Evolutionary conservation across 257 asterid species (phyloP).

Genomic region (Knoxia roxburghii): DNA sequence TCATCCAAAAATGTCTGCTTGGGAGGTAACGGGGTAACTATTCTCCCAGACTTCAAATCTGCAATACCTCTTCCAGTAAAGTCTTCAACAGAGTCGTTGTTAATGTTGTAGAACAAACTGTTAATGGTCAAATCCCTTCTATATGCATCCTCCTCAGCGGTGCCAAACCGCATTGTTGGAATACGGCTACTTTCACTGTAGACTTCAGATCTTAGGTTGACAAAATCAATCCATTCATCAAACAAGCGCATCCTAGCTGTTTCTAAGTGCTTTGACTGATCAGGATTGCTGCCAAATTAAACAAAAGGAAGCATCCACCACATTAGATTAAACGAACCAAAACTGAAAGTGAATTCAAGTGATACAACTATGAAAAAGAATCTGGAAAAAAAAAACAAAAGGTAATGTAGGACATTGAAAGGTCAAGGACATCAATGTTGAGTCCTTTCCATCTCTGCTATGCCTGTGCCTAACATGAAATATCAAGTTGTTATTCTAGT

Average conservation of each 20-base stretch:
- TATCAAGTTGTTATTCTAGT: background rate
- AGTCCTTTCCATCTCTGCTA: background rate
- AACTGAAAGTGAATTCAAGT: background rate
- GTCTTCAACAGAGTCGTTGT: constrained; percentile 69
- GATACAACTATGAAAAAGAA: background rate
- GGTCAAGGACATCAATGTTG: background rate
- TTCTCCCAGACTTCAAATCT: constrained; percentile 66
- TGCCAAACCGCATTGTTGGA: constrained; percentile 88
- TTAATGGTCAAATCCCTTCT: constrained; percentile 93
- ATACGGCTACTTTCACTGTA: constrained; percentile 79
- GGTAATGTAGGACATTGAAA: background rate
- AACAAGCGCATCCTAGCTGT: constrained; percentile 86
- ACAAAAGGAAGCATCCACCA: background rate
- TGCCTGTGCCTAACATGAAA: background rate
- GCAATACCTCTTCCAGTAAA: constrained; percentile 67
- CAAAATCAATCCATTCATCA: constrained; percentile 80
- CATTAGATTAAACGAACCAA: background rate
- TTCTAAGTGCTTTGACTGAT: constrained; percentile 94
- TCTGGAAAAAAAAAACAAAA: background rate
- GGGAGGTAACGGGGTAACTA: constrained; percentile 90
- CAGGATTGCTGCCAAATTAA: constrained; percentile 55
- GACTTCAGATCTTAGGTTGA: constrained; percentile 88
- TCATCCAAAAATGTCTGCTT: constrained; percentile 94
- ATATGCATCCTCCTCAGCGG: constrained; percentile 79
- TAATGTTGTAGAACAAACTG: constrained; percentile 78